Percentiles rank a stretch among this genome's conserved stretches.
Evolutionary conservation across 805 yeast species (phyloP).

Genomic region (Debaryomyces hansenii): DNA sequence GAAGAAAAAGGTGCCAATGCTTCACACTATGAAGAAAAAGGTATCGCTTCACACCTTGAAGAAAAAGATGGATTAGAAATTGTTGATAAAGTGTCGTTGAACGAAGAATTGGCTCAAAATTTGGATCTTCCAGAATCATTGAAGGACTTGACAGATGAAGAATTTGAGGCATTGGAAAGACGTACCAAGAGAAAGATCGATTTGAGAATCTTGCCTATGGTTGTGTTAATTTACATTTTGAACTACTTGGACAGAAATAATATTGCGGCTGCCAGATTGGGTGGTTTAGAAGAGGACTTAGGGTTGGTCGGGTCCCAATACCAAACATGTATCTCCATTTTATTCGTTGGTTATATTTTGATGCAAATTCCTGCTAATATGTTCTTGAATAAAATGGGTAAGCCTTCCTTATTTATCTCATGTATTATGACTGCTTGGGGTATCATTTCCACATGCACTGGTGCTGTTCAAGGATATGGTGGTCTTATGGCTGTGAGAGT

Average conservation of each 20-base stretch:
- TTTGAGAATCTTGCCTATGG: slow-evolving; percentile 48
- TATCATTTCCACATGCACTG: slow-evolving; percentile 46
- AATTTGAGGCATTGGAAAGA: slow-evolving; percentile 42
- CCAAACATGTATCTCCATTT: slow-evolving; percentile 52
- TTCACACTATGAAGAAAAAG: background rate
- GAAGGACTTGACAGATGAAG: slow-evolving; percentile 34
- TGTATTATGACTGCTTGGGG: slow-evolving; percentile 53
- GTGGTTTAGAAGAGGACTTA: slow-evolving; percentile 47
- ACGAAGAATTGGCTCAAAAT: slow-evolving; percentile 5
- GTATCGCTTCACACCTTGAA: background rate
- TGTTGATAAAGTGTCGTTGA: background rate
- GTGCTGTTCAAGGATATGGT: slow-evolving; percentile 44
- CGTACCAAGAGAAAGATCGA: slow-evolving; percentile 50
- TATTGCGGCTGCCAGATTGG: slow-evolving; percentile 54
- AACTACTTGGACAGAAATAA: slow-evolving; percentile 54
- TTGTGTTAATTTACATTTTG: slow-evolving; percentile 50
- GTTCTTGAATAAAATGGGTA: slow-evolving; percentile 45
- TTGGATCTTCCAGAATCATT: slow-evolving; percentile 31
- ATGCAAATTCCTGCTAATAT: slow-evolving; percentile 52
- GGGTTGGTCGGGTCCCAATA: slow-evolving; percentile 43
- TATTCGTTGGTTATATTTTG: slow-evolving; percentile 49
- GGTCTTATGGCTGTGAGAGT: slow-evolving; percentile 49
- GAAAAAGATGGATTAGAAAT: background rate
- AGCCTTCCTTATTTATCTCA: slow-evolving; percentile 52
- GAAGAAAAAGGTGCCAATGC: background rate